These are phyloP conservation scores for Claviceps cyperi DNA, from an alignment of 2,329 filamentous ascomycete species.

Conservation along the genomic window DNA sequence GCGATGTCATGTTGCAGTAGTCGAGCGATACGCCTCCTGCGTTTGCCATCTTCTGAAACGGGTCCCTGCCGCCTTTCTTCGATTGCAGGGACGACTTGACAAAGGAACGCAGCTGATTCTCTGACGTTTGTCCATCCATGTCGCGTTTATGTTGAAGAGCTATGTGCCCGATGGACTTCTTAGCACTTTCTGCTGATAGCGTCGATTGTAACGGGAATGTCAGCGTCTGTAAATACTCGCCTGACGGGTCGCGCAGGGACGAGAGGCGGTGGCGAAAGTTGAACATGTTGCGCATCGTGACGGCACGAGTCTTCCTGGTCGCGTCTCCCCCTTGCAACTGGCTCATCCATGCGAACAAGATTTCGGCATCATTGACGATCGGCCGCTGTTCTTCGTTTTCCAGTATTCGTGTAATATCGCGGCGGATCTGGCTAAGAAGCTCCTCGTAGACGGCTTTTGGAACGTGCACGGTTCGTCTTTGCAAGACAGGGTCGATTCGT, in stretches of 20 bases:
- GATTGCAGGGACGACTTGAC: background rate
- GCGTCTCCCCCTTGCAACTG: conserved; percentile 3
- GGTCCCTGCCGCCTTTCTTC: background rate
- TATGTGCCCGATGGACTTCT: background rate
- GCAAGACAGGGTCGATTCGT: background rate
- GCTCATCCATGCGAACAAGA: conserved; percentile 5
- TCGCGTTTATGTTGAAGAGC: conserved; percentile 4
- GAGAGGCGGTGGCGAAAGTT: conserved; percentile 4
- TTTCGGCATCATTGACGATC: conserved; percentile 4
- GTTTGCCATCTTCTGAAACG: background rate
- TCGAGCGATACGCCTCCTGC: background rate
- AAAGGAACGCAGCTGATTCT: conserved; percentile 1
- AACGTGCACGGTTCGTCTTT: conserved; percentile 6
- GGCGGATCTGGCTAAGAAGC: conserved; percentile 2
- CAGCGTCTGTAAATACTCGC: conserved; percentile 5
- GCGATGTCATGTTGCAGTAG: conserved; percentile 3
- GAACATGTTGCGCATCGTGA: background rate
- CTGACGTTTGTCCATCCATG: conserved; percentile 3
- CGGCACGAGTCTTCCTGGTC: background rate
- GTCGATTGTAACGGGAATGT: conserved; percentile 2
- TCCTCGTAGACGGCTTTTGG: conserved; percentile 4
- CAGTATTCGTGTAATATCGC: conserved; percentile 1
- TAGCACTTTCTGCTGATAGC: background rate
- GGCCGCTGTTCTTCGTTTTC: conserved; percentile 1
- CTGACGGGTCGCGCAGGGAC: conserved; percentile 3